These are phyloP conservation scores for Ustilago crameri DNA, from an alignment of 1,284 basidiomycete genomes.

Conservation along the genomic window DNA sequence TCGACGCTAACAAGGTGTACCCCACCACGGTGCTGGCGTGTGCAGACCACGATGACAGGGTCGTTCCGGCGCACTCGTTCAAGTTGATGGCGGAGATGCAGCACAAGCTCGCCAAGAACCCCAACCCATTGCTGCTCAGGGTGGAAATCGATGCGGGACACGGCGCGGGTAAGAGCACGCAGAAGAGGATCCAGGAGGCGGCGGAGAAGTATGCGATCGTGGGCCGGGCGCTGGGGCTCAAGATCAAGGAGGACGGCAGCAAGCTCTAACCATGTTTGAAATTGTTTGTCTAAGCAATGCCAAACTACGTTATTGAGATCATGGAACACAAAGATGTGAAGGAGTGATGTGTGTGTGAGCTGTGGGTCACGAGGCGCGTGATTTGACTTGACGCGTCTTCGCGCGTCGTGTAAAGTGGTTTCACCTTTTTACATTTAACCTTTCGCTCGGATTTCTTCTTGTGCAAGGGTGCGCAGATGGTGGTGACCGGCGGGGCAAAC, in stretches of 20 bases:
- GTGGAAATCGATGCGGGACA: slow-evolving; percentile 66
- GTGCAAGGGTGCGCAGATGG: not conserved
- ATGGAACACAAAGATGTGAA: too few species aligned
- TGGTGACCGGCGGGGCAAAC: too few species aligned
- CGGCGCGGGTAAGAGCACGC: slow-evolving; percentile 65
- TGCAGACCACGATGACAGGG: slow-evolving; percentile 66
- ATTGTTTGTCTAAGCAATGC: too few species aligned
- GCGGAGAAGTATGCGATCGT: slow-evolving; percentile 62
- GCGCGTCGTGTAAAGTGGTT: slow-evolving; percentile 25
- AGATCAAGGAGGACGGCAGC: slow-evolving; percentile 40
- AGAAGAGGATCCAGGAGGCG: slow-evolving; percentile 61
- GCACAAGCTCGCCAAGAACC: slow-evolving; percentile 57
- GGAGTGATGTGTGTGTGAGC: too few species aligned
- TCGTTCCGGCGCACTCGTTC: slow-evolving; percentile 65
- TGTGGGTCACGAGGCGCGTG: slow-evolving; percentile 12
- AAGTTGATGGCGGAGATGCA: slow-evolving; percentile 67
- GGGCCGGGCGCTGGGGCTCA: slow-evolving; percentile 56
- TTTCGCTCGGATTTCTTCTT: too few species aligned
- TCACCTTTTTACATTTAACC: not conserved
- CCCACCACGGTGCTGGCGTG: slow-evolving; percentile 62
- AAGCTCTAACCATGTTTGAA: slow-evolving; percentile 1
- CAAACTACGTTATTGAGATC: too few species aligned
- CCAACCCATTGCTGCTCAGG: slow-evolving; percentile 63
- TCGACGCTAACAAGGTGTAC: slow-evolving; percentile 56
- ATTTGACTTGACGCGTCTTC: not conserved